Evolutionary conservation across 805 yeast species (phyloP).

Genomic region (Myxozyma mucilagina): DNA sequence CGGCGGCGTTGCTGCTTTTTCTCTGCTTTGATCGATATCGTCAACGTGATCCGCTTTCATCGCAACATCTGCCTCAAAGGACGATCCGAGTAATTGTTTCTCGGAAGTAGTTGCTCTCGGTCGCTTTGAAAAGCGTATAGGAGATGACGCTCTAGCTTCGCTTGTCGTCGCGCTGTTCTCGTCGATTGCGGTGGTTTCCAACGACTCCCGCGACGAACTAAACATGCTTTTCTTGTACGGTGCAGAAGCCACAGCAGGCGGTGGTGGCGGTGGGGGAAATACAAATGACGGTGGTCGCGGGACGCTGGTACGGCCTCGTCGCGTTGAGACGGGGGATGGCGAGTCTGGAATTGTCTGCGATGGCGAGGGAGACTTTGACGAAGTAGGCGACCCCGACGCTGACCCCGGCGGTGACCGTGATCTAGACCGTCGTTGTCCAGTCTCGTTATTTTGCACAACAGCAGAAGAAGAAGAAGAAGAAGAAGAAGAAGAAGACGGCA

Average conservation of each 20-base stretch:
- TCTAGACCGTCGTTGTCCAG: not conserved
- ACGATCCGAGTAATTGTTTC: not conserved
- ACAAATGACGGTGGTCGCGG: conserved; percentile 16
- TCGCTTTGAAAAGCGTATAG: conserved; percentile 17
- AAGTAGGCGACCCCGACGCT: not conserved
- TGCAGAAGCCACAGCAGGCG: conserved; percentile 6
- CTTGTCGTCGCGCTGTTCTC: conserved; percentile 20
- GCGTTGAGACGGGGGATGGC: not conserved
- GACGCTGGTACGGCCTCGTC: not conserved
- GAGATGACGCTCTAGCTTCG: conserved; percentile 19
- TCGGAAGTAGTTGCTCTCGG: not conserved
- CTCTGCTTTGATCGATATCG: not conserved
- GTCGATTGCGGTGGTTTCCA: conserved; percentile 27
- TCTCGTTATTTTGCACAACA: not conserved
- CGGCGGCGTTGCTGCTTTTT: conserved; percentile 2
- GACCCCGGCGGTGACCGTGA: conserved; percentile 14
- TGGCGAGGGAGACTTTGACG: not conserved
- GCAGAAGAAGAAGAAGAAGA: no score
- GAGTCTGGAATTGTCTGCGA: not conserved
- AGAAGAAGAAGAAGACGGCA: not conserved
- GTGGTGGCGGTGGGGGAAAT: conserved; percentile 20
- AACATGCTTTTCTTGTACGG: conserved; percentile 19
- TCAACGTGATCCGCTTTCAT: not conserved
- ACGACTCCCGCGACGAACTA: conserved; percentile 20
- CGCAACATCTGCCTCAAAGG: not conserved